Base-by-base conservation (phyloP, 2,329 filamentous ascomycete genomes). In the Xylariomycetidae sp. region DNA sequence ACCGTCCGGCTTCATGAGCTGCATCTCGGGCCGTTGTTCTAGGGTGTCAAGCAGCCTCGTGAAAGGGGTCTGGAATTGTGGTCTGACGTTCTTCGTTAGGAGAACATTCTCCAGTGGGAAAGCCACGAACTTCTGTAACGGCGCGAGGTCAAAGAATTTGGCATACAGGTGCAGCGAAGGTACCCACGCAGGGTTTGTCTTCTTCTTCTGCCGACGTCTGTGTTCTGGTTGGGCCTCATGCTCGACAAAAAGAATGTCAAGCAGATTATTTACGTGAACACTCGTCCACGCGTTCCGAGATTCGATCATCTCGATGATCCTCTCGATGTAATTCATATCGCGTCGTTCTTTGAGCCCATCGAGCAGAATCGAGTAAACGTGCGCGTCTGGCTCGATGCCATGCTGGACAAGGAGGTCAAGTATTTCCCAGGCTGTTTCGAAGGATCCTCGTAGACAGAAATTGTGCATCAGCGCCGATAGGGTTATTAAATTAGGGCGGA, bases 381-480 rank as follows among this genome's bases (percentile, higher is more conserved):
- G 72, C 0, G 62, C 61, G 54, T 94, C 80, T 0, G 85, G 74
- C 34, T 72, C 56, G 12, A 85, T 63, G 3, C 74, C 72, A 42
- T 77, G 69, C 11, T 69, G 60, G 31, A 71, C 61, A 54, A 89
- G 73, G 25, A 79, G 68, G 16, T 79, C 67, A 46, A 82, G 78
- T 31, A 90, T 71, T 25, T 74, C 68, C 62, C 78, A 77, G 0
- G 80, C 83, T 3, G 78, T 75, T 23, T 72, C 64, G 6, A 76
- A 55, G 45, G 86, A 75, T 9, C 73, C 72, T n/a, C 69, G 74
- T 37, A 78, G 66, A 48, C 84, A 76, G 12, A 88, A 77, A 37
- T 87, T 85, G 25, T 78, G 70, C 34, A 96, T 74, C 38, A 88
- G 63, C 27, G 83, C 69, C 12, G 82, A 84, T 50, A 83, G 77